Conservation (phyloP, 176 grass and related monocot species). For the Musa itinerans region DNA sequence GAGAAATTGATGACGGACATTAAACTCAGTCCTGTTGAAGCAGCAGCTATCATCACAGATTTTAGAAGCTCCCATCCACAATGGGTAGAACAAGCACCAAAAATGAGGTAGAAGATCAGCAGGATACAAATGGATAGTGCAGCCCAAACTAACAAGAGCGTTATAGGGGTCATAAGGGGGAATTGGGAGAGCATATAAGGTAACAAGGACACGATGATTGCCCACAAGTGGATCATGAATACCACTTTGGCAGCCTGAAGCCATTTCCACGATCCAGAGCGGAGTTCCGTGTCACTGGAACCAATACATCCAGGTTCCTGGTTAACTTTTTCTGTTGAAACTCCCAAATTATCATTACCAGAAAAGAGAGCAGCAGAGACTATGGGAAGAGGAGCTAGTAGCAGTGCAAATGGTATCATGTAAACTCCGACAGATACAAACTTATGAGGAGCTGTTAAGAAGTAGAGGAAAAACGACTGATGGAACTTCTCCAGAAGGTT, state of each 20-base stretch:
- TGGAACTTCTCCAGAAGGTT: slow-evolving; percentile 97
- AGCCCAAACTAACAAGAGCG: slow-evolving; percentile 44
- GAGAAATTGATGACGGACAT: slow-evolving; percentile 98
- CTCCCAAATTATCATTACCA: slow-evolving; percentile 23
- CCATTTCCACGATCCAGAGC: slow-evolving; percentile 64
- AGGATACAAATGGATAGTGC: slow-evolving; percentile 34
- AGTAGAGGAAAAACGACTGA: slow-evolving; percentile 96
- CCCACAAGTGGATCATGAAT: slow-evolving; percentile 70
- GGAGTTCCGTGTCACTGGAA: neutral
- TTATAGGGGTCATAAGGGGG: slow-evolving; percentile 29
- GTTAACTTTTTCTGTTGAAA: neutral
- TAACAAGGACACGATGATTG: slow-evolving; percentile 53
- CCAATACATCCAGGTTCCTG: slow-evolving; percentile 7
- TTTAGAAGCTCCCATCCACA: slow-evolving; percentile 81
- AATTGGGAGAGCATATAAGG: slow-evolving; percentile 64
- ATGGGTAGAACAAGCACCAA: slow-evolving; percentile 42
- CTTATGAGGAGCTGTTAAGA: slow-evolving; percentile 79
- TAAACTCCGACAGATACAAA: slow-evolving; percentile 95
- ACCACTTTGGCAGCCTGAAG: slow-evolving; percentile 67
- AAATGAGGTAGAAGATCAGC: slow-evolving; percentile 39
- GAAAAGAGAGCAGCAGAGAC: slow-evolving; percentile 73
- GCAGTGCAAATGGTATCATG: slow-evolving; percentile 86
- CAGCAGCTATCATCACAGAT: slow-evolving; percentile 59
- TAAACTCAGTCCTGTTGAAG: slow-evolving; percentile 59
- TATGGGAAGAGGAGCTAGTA: slow-evolving; percentile 68